These are phyloP conservation scores for Styphnolobium japonicum DNA, from an alignment of 306 rosid species.

Conservation along the genomic window DNA sequence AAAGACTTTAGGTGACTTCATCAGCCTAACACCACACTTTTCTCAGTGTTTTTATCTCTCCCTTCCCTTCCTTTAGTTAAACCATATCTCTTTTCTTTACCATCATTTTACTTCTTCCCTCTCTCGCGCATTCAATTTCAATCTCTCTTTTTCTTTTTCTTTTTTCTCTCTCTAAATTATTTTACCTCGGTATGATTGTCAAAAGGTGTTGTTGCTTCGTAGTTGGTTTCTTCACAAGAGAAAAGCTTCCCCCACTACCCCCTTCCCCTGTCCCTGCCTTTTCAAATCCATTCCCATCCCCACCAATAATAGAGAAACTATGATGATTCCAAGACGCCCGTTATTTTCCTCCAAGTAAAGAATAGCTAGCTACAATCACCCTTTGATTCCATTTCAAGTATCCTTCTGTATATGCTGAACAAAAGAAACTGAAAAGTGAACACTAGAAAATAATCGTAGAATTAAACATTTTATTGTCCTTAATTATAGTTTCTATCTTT, in stretches of 20 bases:
- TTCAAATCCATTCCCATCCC: constrained; percentile 41
- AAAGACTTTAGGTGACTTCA: constrained; percentile 45
- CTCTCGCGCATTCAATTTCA: constrained; percentile 34
- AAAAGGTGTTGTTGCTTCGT: constrained; percentile 67
- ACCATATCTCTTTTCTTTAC: constrained; percentile 22
- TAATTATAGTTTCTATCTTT: no score
- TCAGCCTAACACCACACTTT: constrained; percentile 32
- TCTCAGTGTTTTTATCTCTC: constrained; percentile 18
- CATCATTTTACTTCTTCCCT: constrained; percentile 39
- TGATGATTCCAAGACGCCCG: constrained; percentile 43
- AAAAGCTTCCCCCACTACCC: constrained; percentile 43
- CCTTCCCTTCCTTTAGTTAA: constrained; percentile 10
- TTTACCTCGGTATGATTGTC: constrained; percentile 50
- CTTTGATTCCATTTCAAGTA: constrained; percentile 42
- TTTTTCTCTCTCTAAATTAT: constrained; percentile 29
- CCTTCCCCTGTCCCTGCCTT: constrained; percentile 23
- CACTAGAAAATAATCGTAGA: neutral
- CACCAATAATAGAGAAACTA: constrained; percentile 54
- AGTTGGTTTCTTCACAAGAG: constrained; percentile 63
- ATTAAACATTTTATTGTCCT: neutral
- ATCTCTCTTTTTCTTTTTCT: neutral
- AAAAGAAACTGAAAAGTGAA: neutral
- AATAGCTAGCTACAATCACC: constrained; percentile 24
- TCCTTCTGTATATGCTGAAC: neutral
- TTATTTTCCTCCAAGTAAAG: constrained; percentile 29